Percentiles rank a stretch among this genome's conserved stretches.
phyloP scores from a whole-genome alignment of 2,329 filamentous ascomycete species.

The Penicillium sp. region DNA sequence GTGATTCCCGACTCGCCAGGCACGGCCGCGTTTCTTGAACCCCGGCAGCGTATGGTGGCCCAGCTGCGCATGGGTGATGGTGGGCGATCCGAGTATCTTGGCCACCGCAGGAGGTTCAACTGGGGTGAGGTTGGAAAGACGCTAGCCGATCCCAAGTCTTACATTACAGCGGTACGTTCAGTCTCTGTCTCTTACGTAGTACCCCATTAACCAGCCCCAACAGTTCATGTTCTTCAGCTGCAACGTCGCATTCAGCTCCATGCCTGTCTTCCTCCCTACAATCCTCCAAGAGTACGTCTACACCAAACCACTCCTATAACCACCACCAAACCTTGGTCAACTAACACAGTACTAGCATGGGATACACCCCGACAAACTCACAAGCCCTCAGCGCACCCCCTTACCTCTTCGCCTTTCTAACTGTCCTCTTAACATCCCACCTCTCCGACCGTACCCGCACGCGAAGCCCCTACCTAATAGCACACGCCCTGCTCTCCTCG shows the following conservation, averaged over 20 bases:
- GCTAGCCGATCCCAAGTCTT: conserved; percentile 70
- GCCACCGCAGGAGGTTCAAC: conserved; percentile 49
- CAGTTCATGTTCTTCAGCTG: conserved; percentile 80
- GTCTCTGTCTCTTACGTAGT: no score
- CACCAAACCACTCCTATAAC: neutral
- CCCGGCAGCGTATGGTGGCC: conserved; percentile 71
- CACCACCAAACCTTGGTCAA: neutral
- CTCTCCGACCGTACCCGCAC: conserved; percentile 69
- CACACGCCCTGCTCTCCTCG: conserved; percentile 72
- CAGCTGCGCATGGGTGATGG: conserved; percentile 65
- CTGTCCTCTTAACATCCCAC: conserved; percentile 73
- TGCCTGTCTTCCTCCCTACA: conserved; percentile 85
- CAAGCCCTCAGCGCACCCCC: conserved; percentile 83
- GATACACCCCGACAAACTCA: conserved; percentile 67
- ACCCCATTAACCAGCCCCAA: neutral
- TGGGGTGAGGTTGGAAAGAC: conserved; percentile 63
- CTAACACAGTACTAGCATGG: conserved; percentile 58
- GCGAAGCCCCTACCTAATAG: conserved; percentile 69
- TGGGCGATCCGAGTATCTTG: conserved; percentile 14
- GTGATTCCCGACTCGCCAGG: conserved; percentile 77
- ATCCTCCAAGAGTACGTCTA: conserved; percentile 65
- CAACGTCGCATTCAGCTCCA: conserved; percentile 85
- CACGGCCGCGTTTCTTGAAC: conserved; percentile 66
- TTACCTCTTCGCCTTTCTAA: conserved; percentile 74
- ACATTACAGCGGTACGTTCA: conserved; percentile 67